Evolutionary conservation across 179 eudicot species (phyloP).

Genomic region (Drosera spatulata): DNA sequence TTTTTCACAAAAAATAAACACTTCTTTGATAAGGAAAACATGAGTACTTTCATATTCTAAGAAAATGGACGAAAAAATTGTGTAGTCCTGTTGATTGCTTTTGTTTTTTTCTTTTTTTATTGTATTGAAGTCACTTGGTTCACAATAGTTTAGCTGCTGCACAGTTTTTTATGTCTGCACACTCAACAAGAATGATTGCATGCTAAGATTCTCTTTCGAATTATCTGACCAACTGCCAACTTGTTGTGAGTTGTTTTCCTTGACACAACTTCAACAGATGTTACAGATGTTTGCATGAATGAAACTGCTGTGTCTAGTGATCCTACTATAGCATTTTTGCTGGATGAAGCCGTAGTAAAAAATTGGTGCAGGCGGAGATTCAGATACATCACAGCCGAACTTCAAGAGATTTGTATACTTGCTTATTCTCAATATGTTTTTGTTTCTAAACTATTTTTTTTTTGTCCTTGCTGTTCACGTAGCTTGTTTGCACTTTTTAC

Average conservation of each 20-base stretch:
- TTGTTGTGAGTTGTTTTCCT: slow-evolving; percentile 25
- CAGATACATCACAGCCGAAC: slow-evolving; percentile 42
- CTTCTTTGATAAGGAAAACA: no score
- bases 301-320: slow-evolving; percentile 98
- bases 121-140: neutral
- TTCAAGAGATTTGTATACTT: slow-evolving; percentile 77
- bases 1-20: no score
- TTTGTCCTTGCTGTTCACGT: slow-evolving; percentile 1
- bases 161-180: neutral
- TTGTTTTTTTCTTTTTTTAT: neutral
- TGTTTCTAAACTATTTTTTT: no score
- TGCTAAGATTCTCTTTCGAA: neutral
- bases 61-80: no score
- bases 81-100: neutral
- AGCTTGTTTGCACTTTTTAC: slow-evolving; percentile 30
- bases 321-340: slow-evolving; percentile 63
- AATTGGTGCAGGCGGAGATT: slow-evolving; percentile 59
- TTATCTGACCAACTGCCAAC: no score
- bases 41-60: no score
- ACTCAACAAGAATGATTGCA: neutral
- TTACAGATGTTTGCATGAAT: slow-evolving; percentile 99
- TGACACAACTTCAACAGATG: slow-evolving; percentile 55
- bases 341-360: neutral
- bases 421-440: neutral
- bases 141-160: neutral